A percentile compares a stretch with the other conserved stretches of the same genome.
phyloP scores from a whole-genome alignment of 2,329 filamentous ascomycete species.

The Fusarium tjaetaba region DNA sequence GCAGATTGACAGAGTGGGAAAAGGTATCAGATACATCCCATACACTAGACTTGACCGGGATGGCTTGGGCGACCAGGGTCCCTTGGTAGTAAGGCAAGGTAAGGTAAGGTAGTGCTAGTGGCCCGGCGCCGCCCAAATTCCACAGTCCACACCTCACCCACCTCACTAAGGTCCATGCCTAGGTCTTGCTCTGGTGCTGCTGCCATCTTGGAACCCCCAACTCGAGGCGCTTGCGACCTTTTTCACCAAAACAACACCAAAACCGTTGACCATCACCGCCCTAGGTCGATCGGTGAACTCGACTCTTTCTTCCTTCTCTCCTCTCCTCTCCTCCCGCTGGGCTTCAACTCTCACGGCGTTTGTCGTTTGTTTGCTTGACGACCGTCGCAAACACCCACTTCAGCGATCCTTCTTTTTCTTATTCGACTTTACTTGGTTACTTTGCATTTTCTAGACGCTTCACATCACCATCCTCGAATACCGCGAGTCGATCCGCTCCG shows the following conservation, averaged over 20 bases:
- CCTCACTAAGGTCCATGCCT: conserved; percentile 9
- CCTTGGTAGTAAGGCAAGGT: conserved; percentile 1
- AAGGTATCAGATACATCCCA: conserved; percentile 31
- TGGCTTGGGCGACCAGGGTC: conserved; percentile 22
- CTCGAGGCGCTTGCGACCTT: conserved; percentile 43
- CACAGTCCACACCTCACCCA: conserved; percentile 40
- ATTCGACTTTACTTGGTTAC: not conserved
- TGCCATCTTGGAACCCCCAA: conserved; percentile 39
- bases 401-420: conserved; percentile 18
- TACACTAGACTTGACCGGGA: conserved; percentile 16
- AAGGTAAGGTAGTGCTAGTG: conserved; percentile 19
- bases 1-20: conserved; percentile 13
- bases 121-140: conserved; percentile 41
- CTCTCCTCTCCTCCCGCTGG: not conserved
- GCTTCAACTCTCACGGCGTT: not conserved
- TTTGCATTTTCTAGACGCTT: not conserved
- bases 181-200: not conserved
- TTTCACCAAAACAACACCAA: conserved; percentile 46
- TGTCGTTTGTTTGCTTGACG: conserved; percentile 16
- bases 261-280: conserved; percentile 36
- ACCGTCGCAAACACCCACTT: conserved; percentile 20
- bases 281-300: conserved; percentile 35
- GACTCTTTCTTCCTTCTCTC: conserved; percentile 20
- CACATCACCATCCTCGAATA: conserved; percentile 13
- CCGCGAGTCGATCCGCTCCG: conserved; percentile 5